These are phyloP conservation scores for Mucor racemosus DNA, from an alignment of 371 early-diverging fungal species.

Conservation along the genomic window DNA sequence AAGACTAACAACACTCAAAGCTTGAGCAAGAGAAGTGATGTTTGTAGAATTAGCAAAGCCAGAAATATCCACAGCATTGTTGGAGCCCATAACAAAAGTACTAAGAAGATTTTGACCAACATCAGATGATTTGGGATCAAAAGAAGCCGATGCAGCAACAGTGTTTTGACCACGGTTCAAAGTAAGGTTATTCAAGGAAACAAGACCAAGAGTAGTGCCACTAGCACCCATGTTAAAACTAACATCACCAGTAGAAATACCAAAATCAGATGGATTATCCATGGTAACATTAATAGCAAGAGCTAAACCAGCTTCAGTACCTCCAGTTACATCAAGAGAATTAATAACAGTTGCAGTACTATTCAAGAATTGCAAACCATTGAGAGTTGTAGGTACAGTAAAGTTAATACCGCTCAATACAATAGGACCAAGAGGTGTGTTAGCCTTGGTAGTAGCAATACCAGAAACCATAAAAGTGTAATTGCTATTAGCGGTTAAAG, in stretches of 20 bases:
- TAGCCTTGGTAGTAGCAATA: conserved; percentile 53
- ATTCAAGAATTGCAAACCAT: conserved; percentile 66
- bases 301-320: conserved; percentile 48
- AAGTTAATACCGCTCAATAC: conserved; percentile 59
- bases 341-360: conserved; percentile 60
- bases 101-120: conserved; percentile 56
- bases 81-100: conserved; percentile 57
- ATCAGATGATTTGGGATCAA: conserved; percentile 54
- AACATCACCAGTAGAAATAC: conserved; percentile 61
- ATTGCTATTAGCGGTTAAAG: conserved; percentile 46
- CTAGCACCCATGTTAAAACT: conserved; percentile 51
- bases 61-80: conserved; percentile 51
- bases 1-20: conserved; percentile 49
- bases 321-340: conserved; percentile 63
- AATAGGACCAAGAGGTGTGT: conserved; percentile 64
- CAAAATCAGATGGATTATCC: conserved; percentile 62
- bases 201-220: conserved; percentile 53
- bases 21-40: conserved; percentile 50
- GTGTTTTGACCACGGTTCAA: conserved; percentile 56
- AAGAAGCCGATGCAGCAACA: conserved; percentile 47
- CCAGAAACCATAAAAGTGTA: conserved; percentile 58
- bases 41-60: conserved; percentile 53
- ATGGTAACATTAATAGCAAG: conserved; percentile 61
- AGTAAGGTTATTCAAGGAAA: conserved; percentile 49
- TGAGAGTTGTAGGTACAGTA: conserved; percentile 53